Conservation (phyloP, 768 basidiomycete species). For the Phylloporus arenicola region DNA sequence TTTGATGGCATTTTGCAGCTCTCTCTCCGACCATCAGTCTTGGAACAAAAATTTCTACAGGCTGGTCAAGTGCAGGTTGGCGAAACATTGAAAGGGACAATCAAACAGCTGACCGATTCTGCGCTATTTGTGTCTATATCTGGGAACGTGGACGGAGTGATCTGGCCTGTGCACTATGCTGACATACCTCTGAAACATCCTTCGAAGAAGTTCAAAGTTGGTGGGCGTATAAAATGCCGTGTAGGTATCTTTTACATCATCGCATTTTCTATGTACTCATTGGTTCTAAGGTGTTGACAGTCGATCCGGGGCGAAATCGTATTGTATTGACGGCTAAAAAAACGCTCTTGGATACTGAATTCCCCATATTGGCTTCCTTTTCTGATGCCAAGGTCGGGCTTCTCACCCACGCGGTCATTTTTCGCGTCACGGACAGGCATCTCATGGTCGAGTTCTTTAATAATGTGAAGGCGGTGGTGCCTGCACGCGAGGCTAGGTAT, state of each 20-base stretch:
- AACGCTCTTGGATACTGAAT: slow-evolving; percentile 72
- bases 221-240: slow-evolving; percentile 76
- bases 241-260: slow-evolving; percentile 40
- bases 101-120: slow-evolving; percentile 78
- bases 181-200: slow-evolving; percentile 95
- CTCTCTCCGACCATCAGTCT: slow-evolving; percentile 75
- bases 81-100: slow-evolving; percentile 77
- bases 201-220: slow-evolving; percentile 82
- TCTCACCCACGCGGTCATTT: slow-evolving; percentile 77
- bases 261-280: neutral
- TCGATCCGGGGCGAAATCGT: slow-evolving; percentile 76
- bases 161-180: slow-evolving; percentile 94
- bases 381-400: slow-evolving; percentile 67
- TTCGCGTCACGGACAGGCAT: slow-evolving; percentile 74
- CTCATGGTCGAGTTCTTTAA: slow-evolving; percentile 90
- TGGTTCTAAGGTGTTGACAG: slow-evolving; percentile 62
- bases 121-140: slow-evolving; percentile 82
- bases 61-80: slow-evolving; percentile 81
- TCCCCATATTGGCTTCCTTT: slow-evolving; percentile 61
- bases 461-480: slow-evolving; percentile 76
- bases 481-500: slow-evolving; percentile 77
- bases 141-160: slow-evolving; percentile 84
- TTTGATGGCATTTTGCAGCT: slow-evolving; percentile 87
- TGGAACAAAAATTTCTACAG: slow-evolving; percentile 83
- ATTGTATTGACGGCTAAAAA: slow-evolving; percentile 89